Base-by-base conservation (phyloP, 1,284 basidiomycete genomes). In the Cystobasidiaceae sp. region DNA sequence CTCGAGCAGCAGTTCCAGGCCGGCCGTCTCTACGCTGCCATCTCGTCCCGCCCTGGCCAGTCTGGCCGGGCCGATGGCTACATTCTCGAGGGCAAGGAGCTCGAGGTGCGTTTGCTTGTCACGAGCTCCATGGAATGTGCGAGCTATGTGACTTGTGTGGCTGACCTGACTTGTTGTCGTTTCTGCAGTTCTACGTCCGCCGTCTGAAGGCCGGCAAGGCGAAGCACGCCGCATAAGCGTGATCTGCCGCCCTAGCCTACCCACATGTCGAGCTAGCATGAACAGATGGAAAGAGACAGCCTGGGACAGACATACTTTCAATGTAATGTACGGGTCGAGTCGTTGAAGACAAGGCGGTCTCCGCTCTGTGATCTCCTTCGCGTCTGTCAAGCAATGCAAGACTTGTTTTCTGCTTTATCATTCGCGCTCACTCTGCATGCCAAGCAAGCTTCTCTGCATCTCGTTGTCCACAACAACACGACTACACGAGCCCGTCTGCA, bases 21-120 rank as follows among this genome's bases (percentile, higher is more conserved):
- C 76, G 90, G 90, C 80, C 86, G 90, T 80, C 82, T 93, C 69
- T 93, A 92, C 77, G 93, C 93, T 72, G 74, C 82, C 74, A 88
- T 97, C 79, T 85, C 90, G 69, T 93, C 89, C 78, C 86, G 93
- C 78, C 93, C 93, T 67, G 93, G 93, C 49, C 93, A 97, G 80
- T 89, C 86, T 63, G 93, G 93, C 50, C 90, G 93, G 71, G 86
- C 88, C 68, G 93, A 97, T 78, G 93, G 93, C 63, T 94, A 96
- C 81, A 83, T 97, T 71, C 85, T 97, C 63, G 93, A 97, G 83
- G 93, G 93, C 77, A 91, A 91, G 81, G 93, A 97, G 79, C 86
- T 96, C 67, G 92, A 96, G 83, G 90, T 92, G 74, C 69, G 78
- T 74, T 43, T 5, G 7, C 49, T 19, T n/a, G n/a, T n/a, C n/a